These are phyloP conservation scores for Pisolithus tinctorius DNA, from an alignment of 768 basidiomycete genomes.

Conservation along the genomic window DNA sequence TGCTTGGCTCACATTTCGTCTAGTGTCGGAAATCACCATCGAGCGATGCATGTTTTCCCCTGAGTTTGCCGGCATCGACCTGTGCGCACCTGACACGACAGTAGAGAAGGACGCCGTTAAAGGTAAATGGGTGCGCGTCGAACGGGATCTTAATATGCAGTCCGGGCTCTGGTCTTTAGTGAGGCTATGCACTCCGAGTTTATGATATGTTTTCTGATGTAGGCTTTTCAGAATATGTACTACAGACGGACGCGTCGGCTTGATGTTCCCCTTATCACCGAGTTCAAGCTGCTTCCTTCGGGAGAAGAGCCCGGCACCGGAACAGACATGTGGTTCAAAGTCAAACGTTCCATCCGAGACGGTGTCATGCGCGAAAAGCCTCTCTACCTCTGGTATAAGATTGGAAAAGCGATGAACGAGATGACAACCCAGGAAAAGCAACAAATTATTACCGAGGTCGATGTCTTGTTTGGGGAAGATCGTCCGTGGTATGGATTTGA, in stretches of 20 bases:
- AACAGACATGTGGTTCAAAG: constrained; percentile 57
- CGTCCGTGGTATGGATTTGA: constrained; percentile 85
- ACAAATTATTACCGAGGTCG: constrained; percentile 83
- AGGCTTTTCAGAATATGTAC: constrained; percentile 48
- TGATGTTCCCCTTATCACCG: constrained; percentile 73
- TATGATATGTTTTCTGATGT: constrained; percentile 1
- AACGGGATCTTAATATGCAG: constrained; percentile 70
- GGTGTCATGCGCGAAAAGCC: constrained; percentile 53
- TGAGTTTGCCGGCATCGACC: constrained; percentile 36
- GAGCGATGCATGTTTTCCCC: constrained; percentile 63
- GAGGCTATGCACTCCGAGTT: constrained; percentile 16
- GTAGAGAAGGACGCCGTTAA: constrained; percentile 66
- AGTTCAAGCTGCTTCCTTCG: constrained; percentile 58
- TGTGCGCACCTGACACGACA: constrained; percentile 67
- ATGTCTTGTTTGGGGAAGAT: constrained; percentile 81
- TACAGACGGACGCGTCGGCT: constrained; percentile 82
- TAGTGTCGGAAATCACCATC: constrained; percentile 82
- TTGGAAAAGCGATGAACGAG: constrained; percentile 55
- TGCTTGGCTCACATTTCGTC: not conserved
- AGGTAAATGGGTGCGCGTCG: constrained; percentile 88
- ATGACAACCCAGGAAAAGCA: constrained; percentile 53
- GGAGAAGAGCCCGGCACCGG: constrained; percentile 42
- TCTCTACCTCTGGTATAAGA: constrained; percentile 74
- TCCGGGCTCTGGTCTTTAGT: constrained; percentile 57
- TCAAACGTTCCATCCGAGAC: constrained; percentile 51